A percentile compares a stretch with the other conserved stretches of the same genome.
These are phyloP conservation scores for Taxillus chinensis DNA, from an alignment of 164 flowering plant species.

Conservation along the genomic window DNA sequence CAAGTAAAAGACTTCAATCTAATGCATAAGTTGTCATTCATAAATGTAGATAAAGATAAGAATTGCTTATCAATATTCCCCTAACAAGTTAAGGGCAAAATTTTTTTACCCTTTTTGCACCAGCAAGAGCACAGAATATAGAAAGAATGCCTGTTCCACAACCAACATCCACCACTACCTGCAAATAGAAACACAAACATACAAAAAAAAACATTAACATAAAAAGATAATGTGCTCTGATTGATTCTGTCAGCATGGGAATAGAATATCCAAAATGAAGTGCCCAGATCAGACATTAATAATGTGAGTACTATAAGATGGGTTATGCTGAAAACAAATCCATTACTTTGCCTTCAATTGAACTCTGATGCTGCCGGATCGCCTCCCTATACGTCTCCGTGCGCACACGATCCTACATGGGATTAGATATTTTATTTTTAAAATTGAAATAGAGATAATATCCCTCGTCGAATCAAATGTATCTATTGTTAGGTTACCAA, in stretches of 20 bases:
- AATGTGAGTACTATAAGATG: not conserved
- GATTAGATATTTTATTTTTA: not conserved
- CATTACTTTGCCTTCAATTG: constrained; percentile 77
- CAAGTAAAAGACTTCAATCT: no score
- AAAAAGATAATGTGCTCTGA: not conserved
- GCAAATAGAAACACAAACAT: constrained; percentile 10
- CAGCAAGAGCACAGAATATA: constrained; percentile 97
- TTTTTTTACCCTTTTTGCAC: constrained; percentile 71
- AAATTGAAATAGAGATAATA: no score
- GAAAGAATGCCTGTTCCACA: constrained; percentile 98
- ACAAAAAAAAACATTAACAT: not conserved
- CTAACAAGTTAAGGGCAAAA: no score
- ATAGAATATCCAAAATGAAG: not conserved
- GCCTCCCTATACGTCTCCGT: constrained; percentile 84
- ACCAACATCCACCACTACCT: constrained; percentile 99
- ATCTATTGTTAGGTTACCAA: no score
- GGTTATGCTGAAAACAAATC: not conserved
- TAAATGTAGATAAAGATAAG: no score
- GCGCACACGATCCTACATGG: constrained; percentile 71
- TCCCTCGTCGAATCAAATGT: no score
- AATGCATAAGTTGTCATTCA: no score
- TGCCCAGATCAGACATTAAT: not conserved
- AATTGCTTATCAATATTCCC: no score
- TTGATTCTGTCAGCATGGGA: not conserved
- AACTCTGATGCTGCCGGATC: constrained; percentile 60